Base-by-base conservation (phyloP, 1,284 basidiomycete genomes). In the Marasmius tenuissimus region DNA sequence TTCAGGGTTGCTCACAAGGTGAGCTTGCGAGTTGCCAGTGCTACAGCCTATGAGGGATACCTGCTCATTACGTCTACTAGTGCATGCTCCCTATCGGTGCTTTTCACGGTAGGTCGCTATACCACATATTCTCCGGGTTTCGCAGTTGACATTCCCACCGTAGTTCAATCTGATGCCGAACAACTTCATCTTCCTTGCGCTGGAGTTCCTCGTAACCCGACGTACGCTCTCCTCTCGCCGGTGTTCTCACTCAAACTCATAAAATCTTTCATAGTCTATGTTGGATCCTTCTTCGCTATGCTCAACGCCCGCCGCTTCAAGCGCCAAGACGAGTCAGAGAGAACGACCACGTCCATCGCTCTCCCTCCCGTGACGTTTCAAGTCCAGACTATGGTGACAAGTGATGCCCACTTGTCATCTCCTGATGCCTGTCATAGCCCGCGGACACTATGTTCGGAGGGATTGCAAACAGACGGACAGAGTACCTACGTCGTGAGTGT, bases 181-280 rank as follows among this genome's bases (percentile, higher is more conserved):
- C 45, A 84, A 78, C 34, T 77, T 84, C 63, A 71, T 84, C 40
- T 85, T 81, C 68, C 69, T 85, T 27, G 77, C 74, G 0, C 70
- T 85, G 18, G 77, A 81, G 63, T 79, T 83, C 58, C 71, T 82
- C 14, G 72, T 83, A 3, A 82, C 82, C 20, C 81, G 84, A 68
- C 67, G 84, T 85, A 69, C 39, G 78, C 72, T 8, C 11, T 16
- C 50, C 38, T 50, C n/a, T 40, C 7, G 51, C 48, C 7, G 18
- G 3, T 50, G 20, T 22, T 16, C 18, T n/a, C 11, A 50, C 48
- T 16, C 27, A 18, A n/a, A 18, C 38, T n/a, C 59, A 42, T 47
- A 14, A 40, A 4, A 8, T 34, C 16, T 49, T 48, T 48, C 16
- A 37, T 55, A 59, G 57, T 59, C 27, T 42, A 42, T 6, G 40